These are phyloP conservation scores for Raddia distichophylla DNA, from an alignment of 176 grass and related monocot genomes.

Conservation along the genomic window DNA sequence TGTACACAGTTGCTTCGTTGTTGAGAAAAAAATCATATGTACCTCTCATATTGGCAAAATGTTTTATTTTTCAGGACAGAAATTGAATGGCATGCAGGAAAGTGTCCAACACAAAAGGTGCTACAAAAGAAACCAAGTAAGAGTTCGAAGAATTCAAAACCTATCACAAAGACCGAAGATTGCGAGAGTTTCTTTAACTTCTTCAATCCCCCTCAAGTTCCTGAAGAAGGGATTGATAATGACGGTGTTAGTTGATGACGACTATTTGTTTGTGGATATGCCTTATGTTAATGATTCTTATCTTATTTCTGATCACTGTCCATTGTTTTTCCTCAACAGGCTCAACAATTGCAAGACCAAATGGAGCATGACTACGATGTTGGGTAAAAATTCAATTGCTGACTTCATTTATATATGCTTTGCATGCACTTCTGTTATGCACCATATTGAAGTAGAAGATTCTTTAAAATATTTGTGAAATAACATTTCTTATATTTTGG, in stretches of 20 bases:
- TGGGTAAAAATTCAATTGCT: constrained; percentile 39
- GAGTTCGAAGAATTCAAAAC: constrained; percentile 50
- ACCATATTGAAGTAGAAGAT: not conserved
- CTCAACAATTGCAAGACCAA: constrained; percentile 61
- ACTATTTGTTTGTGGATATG: not conserved
- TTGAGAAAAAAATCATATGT: not conserved
- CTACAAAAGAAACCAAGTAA: constrained; percentile 64
- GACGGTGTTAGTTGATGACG: constrained; percentile 44
- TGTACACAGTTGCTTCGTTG: not conserved
- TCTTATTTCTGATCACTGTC: not conserved
- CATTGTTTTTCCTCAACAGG: constrained; percentile 38
- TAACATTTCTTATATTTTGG: not conserved
- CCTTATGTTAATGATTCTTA: not conserved
- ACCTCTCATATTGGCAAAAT: not conserved
- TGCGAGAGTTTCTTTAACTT: constrained; percentile 80
- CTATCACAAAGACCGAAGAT: constrained; percentile 56
- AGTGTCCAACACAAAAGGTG: constrained; percentile 62
- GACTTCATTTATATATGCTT: not conserved
- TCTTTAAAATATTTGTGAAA: not conserved
- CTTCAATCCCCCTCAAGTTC: constrained; percentile 65
- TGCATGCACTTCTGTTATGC: not conserved
- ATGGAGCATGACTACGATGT: constrained; percentile 73
- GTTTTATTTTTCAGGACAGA: constrained; percentile 46
- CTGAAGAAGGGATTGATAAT: constrained; percentile 61
- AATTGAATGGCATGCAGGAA: constrained; percentile 59